phyloP scores from a whole-genome alignment of 2,329 filamentous ascomycete species.

The Grosmannia serpens region DNA sequence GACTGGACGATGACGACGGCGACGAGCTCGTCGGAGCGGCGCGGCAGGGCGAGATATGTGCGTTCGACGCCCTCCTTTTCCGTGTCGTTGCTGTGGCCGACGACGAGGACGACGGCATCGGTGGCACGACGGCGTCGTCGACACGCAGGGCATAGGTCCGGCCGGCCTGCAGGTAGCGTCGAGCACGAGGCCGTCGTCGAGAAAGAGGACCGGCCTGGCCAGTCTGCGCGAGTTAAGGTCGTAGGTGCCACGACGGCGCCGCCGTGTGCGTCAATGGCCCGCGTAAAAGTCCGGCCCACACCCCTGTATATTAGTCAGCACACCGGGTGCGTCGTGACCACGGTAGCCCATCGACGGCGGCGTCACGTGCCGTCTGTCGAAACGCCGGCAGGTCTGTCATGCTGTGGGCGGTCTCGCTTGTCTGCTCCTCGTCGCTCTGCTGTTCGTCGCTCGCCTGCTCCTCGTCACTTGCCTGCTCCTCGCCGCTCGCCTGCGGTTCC shows the following conservation, averaged over 20 bases:
- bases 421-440: neutral
- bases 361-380: slow-evolving; percentile 10
- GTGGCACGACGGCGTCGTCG: slow-evolving; percentile 18
- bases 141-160: slow-evolving; percentile 41
- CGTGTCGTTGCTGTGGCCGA: slow-evolving; percentile 18
- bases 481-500: slow-evolving; percentile 14
- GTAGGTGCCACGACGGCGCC: slow-evolving; percentile 14
- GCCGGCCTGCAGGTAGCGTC: slow-evolving; percentile 36
- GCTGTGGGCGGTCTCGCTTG: neutral
- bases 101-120: slow-evolving; percentile 5
- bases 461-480: neutral
- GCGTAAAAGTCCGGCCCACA: slow-evolving; percentile 12
- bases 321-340: slow-evolving; percentile 7
- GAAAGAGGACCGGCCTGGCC: slow-evolving; percentile 22
- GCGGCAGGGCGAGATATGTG: slow-evolving; percentile 8
- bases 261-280: slow-evolving; percentile 6
- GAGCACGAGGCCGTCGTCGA: slow-evolving; percentile 23
- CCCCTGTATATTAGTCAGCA: slow-evolving; percentile 15
- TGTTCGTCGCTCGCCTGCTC: neutral
- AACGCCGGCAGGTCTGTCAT: slow-evolving; percentile 9
- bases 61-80: slow-evolving; percentile 12
- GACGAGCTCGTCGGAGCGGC: slow-evolving; percentile 21
- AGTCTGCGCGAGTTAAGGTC: slow-evolving; percentile 21
- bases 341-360: slow-evolving; percentile 14
- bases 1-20: slow-evolving; percentile 52